Evolutionary conservation across 2,329 filamentous ascomycete species (phyloP), one percentile per base, ranked within the genome.

Genomic region (Fusarium zealandicum): DNA sequence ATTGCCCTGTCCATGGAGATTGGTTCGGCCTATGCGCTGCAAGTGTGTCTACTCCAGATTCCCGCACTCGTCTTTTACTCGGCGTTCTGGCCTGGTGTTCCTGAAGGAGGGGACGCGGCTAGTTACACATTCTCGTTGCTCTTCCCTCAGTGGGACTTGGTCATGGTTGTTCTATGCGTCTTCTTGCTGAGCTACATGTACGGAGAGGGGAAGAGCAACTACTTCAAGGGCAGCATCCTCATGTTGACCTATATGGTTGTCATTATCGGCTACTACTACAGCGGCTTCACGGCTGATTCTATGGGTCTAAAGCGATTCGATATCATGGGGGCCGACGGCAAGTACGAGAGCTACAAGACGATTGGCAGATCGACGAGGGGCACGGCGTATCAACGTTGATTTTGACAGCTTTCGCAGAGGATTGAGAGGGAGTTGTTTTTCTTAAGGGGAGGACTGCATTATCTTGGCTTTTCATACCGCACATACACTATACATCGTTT

Each of bases 1-100:
- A 98, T 99, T 73, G 95, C 95, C 0, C 79, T 99, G 14, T 97
- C 92, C 31, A 99, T 99, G 95, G 95, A 99, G 71, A 99, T 99
- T 65, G 95, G 95, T 64, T 97, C 93, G 1, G 93, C 93, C 2
- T 99, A 99, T 70, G 95, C 95, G 2, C 80, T 99, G 36, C 95
- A 99, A 75, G 95, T 99, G 42, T 97, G 93, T 71, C 82, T 99
- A 22, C 82, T 99, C 16, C 95, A 99, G 71, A 93, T 98, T 16
- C 95, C 95, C 0, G 92, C 92, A 1, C 80, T 99, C 2, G 93
- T 99, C 1, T 81, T 96, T 35, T 99, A 93, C 80, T 96, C 90
- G 54, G 93, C 92, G 9, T 73, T 93, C 32, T 89, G 90, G 67
- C 84, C 83, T 14, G 69, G 72, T 11, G 70, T 75, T 3, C 71